phyloP scores from a whole-genome alignment of 2,329 filamentous ascomycete genomes.

The Xylariaceae sp. region DNA sequence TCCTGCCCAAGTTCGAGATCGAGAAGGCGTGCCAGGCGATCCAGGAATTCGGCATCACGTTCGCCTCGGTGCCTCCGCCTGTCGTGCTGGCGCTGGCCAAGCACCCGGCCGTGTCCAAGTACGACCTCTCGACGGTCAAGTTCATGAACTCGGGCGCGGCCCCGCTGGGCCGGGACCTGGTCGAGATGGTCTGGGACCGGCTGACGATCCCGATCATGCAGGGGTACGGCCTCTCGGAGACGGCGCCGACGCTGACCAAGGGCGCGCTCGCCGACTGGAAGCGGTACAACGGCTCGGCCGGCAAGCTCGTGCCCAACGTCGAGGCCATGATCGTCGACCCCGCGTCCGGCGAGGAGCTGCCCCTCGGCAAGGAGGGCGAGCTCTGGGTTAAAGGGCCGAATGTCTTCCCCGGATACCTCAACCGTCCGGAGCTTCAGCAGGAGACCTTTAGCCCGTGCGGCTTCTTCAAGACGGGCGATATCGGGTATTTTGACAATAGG shows the following conservation, averaged over 20 bases:
- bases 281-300: conserved; percentile 70
- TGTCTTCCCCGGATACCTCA: conserved; percentile 72
- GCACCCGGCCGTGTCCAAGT: conserved; percentile 69
- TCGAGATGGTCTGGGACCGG: conserved; percentile 67
- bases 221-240: conserved; percentile 87
- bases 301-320: conserved; percentile 71
- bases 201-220: conserved; percentile 81
- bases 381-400: conserved; percentile 76
- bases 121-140: conserved; percentile 71
- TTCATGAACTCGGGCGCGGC: conserved; percentile 88
- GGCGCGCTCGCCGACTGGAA: conserved; percentile 74
- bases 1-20: conserved; percentile 78
- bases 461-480: conserved; percentile 87
- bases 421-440: conserved; percentile 63
- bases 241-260: conserved; percentile 70
- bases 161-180: conserved; percentile 74
- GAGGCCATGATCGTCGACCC: conserved; percentile 73
- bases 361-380: conserved; percentile 60
- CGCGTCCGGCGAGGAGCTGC: conserved; percentile 49
- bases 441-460: conserved; percentile 70
- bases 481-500: conserved; percentile 69
- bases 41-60: conserved; percentile 69
- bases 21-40: conserved; percentile 72
- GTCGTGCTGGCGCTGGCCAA: conserved; percentile 78
- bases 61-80: conserved; percentile 77